Evolutionary conservation across 768 basidiomycete genomes (phyloP).

Genomic region (Mycena sanguinolenta): DNA sequence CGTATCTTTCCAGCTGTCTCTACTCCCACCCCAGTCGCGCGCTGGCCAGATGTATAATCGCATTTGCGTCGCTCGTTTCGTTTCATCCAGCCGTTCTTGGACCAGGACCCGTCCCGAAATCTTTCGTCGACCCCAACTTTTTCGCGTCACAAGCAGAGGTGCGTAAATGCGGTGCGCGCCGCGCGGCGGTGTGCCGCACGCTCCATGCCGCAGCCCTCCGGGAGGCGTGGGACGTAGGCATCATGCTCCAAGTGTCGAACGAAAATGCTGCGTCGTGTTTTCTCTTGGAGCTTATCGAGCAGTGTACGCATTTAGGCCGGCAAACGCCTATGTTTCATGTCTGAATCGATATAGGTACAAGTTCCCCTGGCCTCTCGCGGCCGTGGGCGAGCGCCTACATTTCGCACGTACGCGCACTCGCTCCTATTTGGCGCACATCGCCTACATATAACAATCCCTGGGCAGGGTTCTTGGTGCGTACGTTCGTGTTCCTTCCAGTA

Average conservation of each 20-base stretch:
- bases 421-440: slow-evolving; percentile 2
- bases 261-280: slow-evolving; percentile 20
- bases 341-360: not conserved
- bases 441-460: not conserved
- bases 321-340: not conserved
- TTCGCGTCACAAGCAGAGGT: not conserved
- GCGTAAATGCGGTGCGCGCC: not conserved
- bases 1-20: slow-evolving; percentile 1
- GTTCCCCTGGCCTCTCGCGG: slow-evolving; percentile 1
- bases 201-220: slow-evolving; percentile 11
- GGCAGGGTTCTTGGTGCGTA: slow-evolving; percentile 18
- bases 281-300: slow-evolving; percentile 12
- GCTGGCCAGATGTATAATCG: slow-evolving; percentile 30
- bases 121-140: not conserved
- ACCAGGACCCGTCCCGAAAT: not conserved
- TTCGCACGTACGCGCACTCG: slow-evolving; percentile 18
- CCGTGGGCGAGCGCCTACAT: slow-evolving; percentile 27
- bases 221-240: slow-evolving; percentile 9
- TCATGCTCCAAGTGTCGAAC: slow-evolving; percentile 14
- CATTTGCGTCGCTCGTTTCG: slow-evolving; percentile 4
- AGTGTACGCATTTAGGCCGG: not conserved
- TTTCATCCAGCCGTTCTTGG: slow-evolving; percentile 20
- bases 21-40: slow-evolving; percentile 6
- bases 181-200: not conserved
- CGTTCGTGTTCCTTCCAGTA: not conserved